phyloP scores from a whole-genome alignment of 1,284 basidiomycete species.

The Ustanciosporium gigantosporum region DNA sequence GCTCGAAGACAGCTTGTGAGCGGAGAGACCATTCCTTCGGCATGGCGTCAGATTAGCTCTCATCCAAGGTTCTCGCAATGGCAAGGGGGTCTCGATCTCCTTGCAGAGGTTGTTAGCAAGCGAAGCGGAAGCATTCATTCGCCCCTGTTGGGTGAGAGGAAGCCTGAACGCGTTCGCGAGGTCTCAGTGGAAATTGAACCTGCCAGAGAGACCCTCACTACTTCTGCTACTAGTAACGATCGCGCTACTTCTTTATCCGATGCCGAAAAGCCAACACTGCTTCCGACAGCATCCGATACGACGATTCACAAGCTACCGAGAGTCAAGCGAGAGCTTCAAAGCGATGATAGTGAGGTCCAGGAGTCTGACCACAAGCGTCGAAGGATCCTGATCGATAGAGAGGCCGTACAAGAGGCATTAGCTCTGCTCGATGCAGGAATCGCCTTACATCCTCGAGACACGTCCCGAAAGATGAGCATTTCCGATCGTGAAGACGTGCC shows the following conservation, averaged over 20 bases:
- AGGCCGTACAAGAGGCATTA: slow-evolving; percentile 48
- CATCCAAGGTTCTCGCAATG: slow-evolving; percentile 53
- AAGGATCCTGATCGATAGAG: slow-evolving; percentile 39
- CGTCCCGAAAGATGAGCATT: not conserved
- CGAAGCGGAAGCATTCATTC: slow-evolving; percentile 32
- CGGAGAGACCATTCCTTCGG: slow-evolving; percentile 48
- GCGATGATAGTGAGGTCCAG: not conserved
- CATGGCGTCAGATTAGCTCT: slow-evolving; percentile 52
- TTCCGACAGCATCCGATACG: slow-evolving; percentile 10
- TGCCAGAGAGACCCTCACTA: slow-evolving; percentile 1
- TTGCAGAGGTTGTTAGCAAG: slow-evolving; percentile 55
- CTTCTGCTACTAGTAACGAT: slow-evolving; percentile 17
- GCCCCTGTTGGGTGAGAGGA: slow-evolving; percentile 7
- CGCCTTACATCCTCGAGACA: slow-evolving; percentile 16
- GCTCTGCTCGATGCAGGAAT: slow-evolving; percentile 42
- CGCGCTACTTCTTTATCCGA: slow-evolving; percentile 6
- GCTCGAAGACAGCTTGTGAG: not conserved
- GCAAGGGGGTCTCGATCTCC: slow-evolving; percentile 52
- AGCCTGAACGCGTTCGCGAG: slow-evolving; percentile 9
- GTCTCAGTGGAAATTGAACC: slow-evolving; percentile 34
- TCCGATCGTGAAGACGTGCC: not conserved
- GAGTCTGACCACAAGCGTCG: slow-evolving; percentile 28
- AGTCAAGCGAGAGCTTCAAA: slow-evolving; percentile 10
- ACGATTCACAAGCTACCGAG: not conserved
- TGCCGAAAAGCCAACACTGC: slow-evolving; percentile 2